A percentile compares a stretch with the other conserved stretches of the same genome.
Conservation (phyloP, 106 monocot genomes). For the Triglochin maritima region DNA sequence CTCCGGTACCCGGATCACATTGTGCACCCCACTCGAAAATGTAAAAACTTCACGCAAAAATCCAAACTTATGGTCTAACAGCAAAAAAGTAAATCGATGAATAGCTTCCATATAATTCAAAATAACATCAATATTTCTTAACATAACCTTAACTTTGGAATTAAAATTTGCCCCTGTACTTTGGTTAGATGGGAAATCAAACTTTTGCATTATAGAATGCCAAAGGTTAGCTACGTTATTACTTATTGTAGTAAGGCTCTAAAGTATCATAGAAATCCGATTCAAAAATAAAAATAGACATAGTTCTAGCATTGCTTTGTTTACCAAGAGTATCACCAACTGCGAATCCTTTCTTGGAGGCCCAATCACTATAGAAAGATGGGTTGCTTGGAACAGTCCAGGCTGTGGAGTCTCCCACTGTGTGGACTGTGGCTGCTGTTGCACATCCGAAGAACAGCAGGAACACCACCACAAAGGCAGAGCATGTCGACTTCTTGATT, state of each 20-base stretch:
- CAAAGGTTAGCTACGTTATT: neutral
- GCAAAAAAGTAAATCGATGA: neutral
- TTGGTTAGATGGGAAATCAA: too few relatives aligned
- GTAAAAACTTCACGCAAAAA: conserved; percentile 2
- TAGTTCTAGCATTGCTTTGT: neutral
- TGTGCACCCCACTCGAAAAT: conserved; percentile 1
- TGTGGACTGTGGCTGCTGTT: neutral
- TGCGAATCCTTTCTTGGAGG: neutral
- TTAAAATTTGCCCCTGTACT: conserved; percentile 3
- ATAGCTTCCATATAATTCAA: neutral
- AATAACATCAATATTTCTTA: too few relatives aligned
- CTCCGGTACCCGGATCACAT: conserved; percentile 4
- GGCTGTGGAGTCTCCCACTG: neutral
- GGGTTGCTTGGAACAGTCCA: neutral
- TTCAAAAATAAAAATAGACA: neutral
- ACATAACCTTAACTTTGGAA: neutral
- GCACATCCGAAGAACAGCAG: neutral
- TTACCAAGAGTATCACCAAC: neutral
- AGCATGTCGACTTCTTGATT: neutral
- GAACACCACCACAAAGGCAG: neutral
- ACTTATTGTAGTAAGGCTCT: neutral
- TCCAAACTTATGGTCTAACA: neutral
- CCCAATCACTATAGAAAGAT: conserved; percentile 2
- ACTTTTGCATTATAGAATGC: too few relatives aligned
- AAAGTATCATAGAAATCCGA: neutral